Percentiles rank a stretch among this genome's conserved stretches.
These are phyloP conservation scores for Colletotrichum gloeosporioides DNA, from an alignment of 2,329 filamentous ascomycete genomes.

Conservation along the genomic window DNA sequence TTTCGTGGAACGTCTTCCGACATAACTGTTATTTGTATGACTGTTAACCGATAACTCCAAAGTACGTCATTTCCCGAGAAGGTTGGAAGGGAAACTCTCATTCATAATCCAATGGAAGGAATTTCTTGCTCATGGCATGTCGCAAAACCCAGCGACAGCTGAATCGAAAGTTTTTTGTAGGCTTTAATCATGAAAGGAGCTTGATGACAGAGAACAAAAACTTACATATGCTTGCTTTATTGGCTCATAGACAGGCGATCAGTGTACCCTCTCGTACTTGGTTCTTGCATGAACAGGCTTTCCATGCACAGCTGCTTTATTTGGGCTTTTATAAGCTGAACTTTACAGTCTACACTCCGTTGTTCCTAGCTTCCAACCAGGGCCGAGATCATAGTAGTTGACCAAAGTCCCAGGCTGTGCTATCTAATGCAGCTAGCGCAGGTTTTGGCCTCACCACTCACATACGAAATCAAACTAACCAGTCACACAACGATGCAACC, in stretches of 20 bases:
- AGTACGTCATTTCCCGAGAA: accelerated
- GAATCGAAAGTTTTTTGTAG: accelerated
- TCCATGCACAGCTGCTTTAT: background rate
- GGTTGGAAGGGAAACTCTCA: accelerated
- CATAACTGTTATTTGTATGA: too few species aligned
- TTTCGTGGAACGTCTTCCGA: too few species aligned
- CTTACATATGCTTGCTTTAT: background rate
- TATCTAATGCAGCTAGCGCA: background rate
- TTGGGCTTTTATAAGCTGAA: accelerated
- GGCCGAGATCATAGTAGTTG: background rate
- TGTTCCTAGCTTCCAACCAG: accelerated
- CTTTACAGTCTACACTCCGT: accelerated
- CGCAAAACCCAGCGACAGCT: background rate
- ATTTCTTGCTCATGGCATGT: background rate
- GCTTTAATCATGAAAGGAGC: background rate
- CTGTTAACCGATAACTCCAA: accelerated
- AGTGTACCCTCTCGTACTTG: background rate
- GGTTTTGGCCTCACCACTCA: background rate
- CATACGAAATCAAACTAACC: background rate
- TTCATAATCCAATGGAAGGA: background rate
- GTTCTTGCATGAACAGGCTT: background rate
- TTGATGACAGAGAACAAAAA: background rate
- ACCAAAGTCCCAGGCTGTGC: background rate
- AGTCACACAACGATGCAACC: background rate
- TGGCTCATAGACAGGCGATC: background rate